Evolutionary conservation across 305 asterid species (phyloP).

Genomic region (Coffea humblotiana): DNA sequence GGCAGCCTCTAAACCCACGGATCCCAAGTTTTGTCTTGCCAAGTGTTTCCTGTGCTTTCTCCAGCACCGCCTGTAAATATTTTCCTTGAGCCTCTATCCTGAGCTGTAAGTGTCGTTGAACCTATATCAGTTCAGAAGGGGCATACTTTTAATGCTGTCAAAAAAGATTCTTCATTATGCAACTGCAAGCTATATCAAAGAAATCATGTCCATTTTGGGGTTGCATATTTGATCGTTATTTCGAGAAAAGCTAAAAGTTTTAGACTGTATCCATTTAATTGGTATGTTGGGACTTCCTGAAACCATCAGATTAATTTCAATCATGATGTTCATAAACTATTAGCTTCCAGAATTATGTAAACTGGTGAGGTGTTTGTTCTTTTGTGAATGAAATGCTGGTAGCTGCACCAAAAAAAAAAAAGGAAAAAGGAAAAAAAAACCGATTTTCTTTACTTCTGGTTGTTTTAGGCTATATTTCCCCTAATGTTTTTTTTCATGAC

Average conservation of each 20-base stretch:
- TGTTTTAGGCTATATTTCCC: background rate
- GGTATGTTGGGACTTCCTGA: background rate
- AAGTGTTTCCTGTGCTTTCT: constrained; percentile 91
- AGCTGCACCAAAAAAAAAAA: no score
- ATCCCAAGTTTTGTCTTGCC: constrained; percentile 72
- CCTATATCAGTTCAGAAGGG: constrained; percentile 46
- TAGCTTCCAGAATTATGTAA: background rate
- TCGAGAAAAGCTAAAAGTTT: background rate
- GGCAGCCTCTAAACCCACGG: constrained; percentile 74
- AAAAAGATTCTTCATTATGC: background rate
- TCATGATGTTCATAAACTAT: background rate
- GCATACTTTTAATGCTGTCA: constrained; percentile 17
- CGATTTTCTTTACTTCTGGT: background rate
- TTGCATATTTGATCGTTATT: constrained; percentile 1
- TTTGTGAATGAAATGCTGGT: background rate
- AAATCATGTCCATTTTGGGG: background rate
- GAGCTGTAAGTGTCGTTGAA: constrained; percentile 90
- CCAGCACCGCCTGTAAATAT: constrained; percentile 80
- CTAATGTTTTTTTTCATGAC: background rate
- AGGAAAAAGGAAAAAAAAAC: no score
- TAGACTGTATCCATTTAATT: background rate
- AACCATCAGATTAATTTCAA: background rate
- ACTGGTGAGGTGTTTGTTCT: background rate
- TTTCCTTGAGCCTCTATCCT: constrained; percentile 94
- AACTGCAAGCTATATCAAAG: background rate